Evolutionary conservation across 139 green algal genomes (phyloP), one percentile per base, ranked within the genome.

Genomic region (Chlamydomonas sphaeroides): DNA sequence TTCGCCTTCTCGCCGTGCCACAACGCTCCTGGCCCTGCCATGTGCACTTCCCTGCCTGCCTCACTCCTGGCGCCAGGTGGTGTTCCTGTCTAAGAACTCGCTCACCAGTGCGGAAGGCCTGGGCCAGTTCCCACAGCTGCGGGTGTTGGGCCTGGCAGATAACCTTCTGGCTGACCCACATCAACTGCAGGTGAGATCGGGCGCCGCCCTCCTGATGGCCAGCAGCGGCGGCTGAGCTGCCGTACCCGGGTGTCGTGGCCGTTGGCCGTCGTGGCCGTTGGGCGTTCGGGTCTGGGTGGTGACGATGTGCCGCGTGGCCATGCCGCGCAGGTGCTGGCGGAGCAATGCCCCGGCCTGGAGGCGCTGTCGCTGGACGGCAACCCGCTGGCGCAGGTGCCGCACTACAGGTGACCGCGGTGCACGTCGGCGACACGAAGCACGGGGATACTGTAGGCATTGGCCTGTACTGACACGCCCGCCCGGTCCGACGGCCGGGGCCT

Each of bases 301-400:
- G n/a, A n/a, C n/a, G n/a, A n/a, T n/a, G n/a, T n/a, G n/a, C n/a
- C n/a, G n/a, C n/a, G n/a, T n/a, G n/a, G n/a, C n/a, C n/a, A n/a
- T n/a, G n/a, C n/a, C n/a, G n/a, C n/a, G n/a, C n/a, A n/a, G n/a
- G 30, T 2, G 5, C 67, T 93, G 42, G 63, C 78, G 1, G 68
- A 33, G 1, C 63, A 59, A 20, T 86, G 85, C 45, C 81, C 80
- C 3, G 14, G 6, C 0, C 80, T 95, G 48, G 85, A 93, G 66
- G 89, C 85, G 11, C 85, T 93, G 42, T 92, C 65, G 63, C 85
- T 96, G 75, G 90, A 94, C 42, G 90, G 93, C 66, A 96, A 96
- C 87, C 93, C 92, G 15, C 30, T 95, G 4, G 42, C 84, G 0
- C 51, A 65, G 0, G 80, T 94, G 49, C 93, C 93, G 23, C 85